phyloP scores from a whole-genome alignment of 164 flowering plant species.

The Vitis amurensis region DNA sequence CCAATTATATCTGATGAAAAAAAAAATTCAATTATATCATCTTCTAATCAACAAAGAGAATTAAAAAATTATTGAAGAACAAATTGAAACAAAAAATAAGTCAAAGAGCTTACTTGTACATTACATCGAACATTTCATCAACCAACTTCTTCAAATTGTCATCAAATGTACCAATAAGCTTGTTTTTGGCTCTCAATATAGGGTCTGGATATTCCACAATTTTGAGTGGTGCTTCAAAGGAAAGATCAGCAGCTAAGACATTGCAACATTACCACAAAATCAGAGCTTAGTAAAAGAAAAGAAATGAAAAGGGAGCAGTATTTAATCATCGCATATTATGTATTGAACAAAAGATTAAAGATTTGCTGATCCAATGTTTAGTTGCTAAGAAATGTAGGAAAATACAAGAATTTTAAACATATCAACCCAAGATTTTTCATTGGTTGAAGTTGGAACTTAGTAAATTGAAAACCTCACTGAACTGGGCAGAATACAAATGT shows the following conservation, averaged over 20 bases:
- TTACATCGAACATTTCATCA: conserved; percentile 88
- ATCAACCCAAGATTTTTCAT: too few relatives aligned
- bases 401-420: too few relatives aligned
- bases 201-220: conserved; percentile 93
- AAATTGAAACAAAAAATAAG: not conserved
- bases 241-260: conserved; percentile 65
- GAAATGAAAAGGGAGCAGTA: not conserved
- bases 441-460: too few relatives aligned
- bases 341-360: too few relatives aligned
- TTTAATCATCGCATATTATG: too few relatives aligned
- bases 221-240: conserved; percentile 62
- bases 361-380: too few relatives aligned
- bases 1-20: not conserved
- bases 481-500: too few relatives aligned
- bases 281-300: not conserved
- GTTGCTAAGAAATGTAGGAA: too few relatives aligned
- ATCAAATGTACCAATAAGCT: conserved; percentile 65
- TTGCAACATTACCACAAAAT: conserved; percentile 5
- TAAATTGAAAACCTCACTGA: too few relatives aligned
- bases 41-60: not conserved
- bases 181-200: conserved; percentile 70
- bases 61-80: too few relatives aligned
- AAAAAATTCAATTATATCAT: too few relatives aligned
- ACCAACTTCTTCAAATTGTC: conserved; percentile 79
- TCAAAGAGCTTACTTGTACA: conserved; percentile 73